Conservation (phyloP, 345 rosid genomes). For the Hibiscus trionum region DNA sequence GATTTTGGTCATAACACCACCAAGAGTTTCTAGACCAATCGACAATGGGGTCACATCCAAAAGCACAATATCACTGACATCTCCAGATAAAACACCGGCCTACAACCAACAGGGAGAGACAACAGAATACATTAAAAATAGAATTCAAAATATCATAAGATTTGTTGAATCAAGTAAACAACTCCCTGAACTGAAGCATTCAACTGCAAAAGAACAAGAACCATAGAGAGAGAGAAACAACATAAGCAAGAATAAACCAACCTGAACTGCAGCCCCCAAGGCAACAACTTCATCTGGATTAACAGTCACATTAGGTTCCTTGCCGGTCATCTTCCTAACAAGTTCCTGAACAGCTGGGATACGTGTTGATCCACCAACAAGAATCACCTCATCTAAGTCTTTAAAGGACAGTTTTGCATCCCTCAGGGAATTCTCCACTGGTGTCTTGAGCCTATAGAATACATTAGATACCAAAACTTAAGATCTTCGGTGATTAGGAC, state of each 20-base stretch:
- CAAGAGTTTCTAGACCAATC: neutral
- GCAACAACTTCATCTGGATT: slow-evolving; percentile 99
- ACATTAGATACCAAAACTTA: neutral
- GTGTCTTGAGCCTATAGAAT: slow-evolving; percentile 57
- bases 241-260: slow-evolving; percentile 7
- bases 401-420: slow-evolving; percentile 35
- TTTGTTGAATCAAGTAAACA: neutral
- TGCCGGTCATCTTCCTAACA: slow-evolving; percentile 80
- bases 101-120: neutral
- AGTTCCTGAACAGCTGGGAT: slow-evolving; percentile 95
- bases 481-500: neutral
- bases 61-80: neutral
- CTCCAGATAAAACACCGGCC: neutral
- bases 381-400: slow-evolving; percentile 89
- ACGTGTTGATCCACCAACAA: slow-evolving; percentile 97
- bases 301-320: slow-evolving; percentile 94
- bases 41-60: neutral
- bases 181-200: neutral
- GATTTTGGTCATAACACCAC: neutral
- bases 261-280: slow-evolving; percentile 99
- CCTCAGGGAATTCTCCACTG: slow-evolving; percentile 54
- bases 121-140: neutral
- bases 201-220: neutral
- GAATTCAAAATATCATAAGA: neutral
- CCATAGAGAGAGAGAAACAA: neutral